These are phyloP conservation scores for Lonicera japonica DNA, from an alignment of 129 eudicot genomes.

Conservation along the genomic window DNA sequence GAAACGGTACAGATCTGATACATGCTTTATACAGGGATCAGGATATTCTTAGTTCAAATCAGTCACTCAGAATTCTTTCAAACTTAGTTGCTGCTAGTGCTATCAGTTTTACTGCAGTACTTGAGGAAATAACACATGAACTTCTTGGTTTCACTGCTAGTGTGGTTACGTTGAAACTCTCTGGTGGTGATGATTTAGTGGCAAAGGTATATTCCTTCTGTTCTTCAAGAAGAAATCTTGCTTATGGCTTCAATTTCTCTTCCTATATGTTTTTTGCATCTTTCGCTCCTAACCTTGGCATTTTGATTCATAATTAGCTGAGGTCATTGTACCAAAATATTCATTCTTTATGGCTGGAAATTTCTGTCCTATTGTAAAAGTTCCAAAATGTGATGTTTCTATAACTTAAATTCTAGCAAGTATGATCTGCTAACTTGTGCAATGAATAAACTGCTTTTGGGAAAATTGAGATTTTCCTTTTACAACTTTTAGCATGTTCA, in stretches of 20 bases:
- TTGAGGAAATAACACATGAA: slow-evolving; percentile 62
- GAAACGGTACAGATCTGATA: too few species aligned
- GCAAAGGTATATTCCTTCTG: slow-evolving; percentile 48
- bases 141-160: slow-evolving; percentile 65
- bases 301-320: not conserved
- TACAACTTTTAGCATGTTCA: too few species aligned
- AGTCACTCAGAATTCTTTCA: slow-evolving; percentile 76
- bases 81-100: slow-evolving; percentile 86
- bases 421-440: not conserved
- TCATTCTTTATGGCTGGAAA: not conserved
- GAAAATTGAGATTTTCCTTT: too few species aligned
- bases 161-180: slow-evolving; percentile 29
- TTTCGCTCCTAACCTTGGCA: not conserved
- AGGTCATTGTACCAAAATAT: not conserved
- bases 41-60: slow-evolving; percentile 45
- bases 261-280: not conserved
- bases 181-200: slow-evolving; percentile 51
- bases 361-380: not conserved
- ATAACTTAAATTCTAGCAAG: not conserved
- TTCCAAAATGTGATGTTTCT: not conserved
- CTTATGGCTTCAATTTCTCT: not conserved
- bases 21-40: slow-evolving; percentile 52
- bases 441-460: not conserved
- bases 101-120: slow-evolving; percentile 51
- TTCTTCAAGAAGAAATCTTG: slow-evolving; percentile 1